Evolutionary conservation across 495 filamentous ascomycete species (phyloP).

Genomic region (Daldinia grandis): DNA sequence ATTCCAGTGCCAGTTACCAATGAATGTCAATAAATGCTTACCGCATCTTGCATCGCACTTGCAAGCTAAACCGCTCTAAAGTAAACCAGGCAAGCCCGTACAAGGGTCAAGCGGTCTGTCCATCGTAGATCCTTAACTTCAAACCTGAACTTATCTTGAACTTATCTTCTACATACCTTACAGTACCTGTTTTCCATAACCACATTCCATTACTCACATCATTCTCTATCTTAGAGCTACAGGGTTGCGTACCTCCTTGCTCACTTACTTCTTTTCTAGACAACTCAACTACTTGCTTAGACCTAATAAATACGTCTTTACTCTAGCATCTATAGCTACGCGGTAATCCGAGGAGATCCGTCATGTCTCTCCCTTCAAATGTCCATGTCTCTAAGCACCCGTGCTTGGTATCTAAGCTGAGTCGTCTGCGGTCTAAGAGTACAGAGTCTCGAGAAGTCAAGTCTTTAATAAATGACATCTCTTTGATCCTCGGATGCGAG

Average conservation of each 20-base stretch:
- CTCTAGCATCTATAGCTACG: background rate
- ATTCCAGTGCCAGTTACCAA: slow-evolving; percentile 11
- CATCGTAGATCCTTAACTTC: slow-evolving; percentile 1
- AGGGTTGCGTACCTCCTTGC: too few species aligned
- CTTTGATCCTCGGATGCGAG: slow-evolving; percentile 82
- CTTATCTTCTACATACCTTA: too few species aligned
- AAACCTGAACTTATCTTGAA: too few species aligned
- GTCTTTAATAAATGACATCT: slow-evolving; percentile 82
- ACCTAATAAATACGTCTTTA: background rate
- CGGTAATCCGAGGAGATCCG: slow-evolving; percentile 15
- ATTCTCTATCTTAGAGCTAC: too few species aligned
- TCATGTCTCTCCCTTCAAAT: slow-evolving; percentile 65
- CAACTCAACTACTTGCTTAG: background rate
- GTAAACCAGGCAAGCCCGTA: background rate
- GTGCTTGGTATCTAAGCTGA: slow-evolving; percentile 87
- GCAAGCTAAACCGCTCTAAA: slow-evolving; percentile 18
- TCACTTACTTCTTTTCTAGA: too few species aligned
- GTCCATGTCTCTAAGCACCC: slow-evolving; percentile 88
- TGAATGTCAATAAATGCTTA: slow-evolving; percentile 16
- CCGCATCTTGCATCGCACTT: slow-evolving; percentile 13
- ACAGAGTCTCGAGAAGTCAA: slow-evolving; percentile 81
- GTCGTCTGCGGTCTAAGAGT: slow-evolving; percentile 77
- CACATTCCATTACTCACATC: too few species aligned
- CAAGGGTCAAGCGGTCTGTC: background rate
- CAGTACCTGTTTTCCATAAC: too few species aligned